Base-by-base conservation (phyloP, 306 rosid species). In the Carpinus viminea region DNA sequence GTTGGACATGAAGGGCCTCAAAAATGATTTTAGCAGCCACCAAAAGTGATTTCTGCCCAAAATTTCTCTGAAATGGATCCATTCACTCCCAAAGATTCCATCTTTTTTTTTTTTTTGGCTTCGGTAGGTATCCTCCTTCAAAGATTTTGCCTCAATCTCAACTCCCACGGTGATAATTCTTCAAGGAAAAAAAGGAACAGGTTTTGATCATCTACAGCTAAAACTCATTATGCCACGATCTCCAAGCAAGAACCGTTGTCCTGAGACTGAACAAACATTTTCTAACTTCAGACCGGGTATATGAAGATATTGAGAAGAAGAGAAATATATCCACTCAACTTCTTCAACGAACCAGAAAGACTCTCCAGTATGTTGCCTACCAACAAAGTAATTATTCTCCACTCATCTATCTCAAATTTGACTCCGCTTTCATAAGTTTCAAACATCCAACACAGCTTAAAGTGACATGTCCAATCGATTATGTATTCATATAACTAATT, bases 351-450 rank as follows among this genome's bases (percentile, higher is more conserved):
- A 41, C 7, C 41, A 24, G 17, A 12, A 6, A 26, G 41, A 12
- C 41, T 60, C 38, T 6, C 36, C 68, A 66, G 24, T 38, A 66
- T 38, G n/a, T 26, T 4, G 8, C 18, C 24, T 72, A 51, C 24
- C 59, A 8, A 75, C 2, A 54, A 51, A 36, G 46, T 7, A 7
- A 18, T 0, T 38, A 45, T 8, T 46, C 12, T 41, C 61, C 75
- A 61, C 18, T 59, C 72, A 73, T 66, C 47, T 62, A 72, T 79
- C 70, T 47, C 20, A 55, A 38, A 76, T 38, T 66, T 34, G 36
- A 61, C 31, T 71, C 74, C 38, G 5, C 48, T 68, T 50, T n/a
- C 57, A 76, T 20, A 72, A 13, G 24, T 56, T 57, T 66, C 2
- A 64, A 38, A 16, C 1, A 20, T 9, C n/a, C 54, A 43, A 10